A percentile compares a stretch with the other conserved stretches of the same genome.
phyloP scores from a whole-genome alignment of 2,329 filamentous ascomycete species.

The Paramyrothecium sp. region DNA sequence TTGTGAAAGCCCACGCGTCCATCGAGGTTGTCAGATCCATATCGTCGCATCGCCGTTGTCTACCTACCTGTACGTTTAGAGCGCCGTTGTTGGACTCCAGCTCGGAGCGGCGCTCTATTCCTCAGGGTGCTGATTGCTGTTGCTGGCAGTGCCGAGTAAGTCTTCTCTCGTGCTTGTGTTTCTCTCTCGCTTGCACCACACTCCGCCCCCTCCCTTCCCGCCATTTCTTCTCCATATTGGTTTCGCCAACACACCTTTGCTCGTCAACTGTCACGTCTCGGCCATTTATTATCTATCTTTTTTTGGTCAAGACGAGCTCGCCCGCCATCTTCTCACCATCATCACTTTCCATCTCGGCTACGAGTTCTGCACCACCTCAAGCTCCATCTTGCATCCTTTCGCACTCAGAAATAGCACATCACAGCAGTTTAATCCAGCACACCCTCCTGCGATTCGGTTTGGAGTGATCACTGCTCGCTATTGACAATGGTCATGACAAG shows the following conservation, averaged over 20 bases:
- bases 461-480: background rate
- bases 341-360: background rate
- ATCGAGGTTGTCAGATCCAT: conserved; percentile 1
- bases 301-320: background rate
- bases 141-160: conserved; percentile 26
- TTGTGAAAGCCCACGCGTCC: too few species aligned
- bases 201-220: conserved; percentile 2
- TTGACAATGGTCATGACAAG: conserved; percentile 23
- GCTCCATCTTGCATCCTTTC: background rate
- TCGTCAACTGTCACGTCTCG: background rate
- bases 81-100: background rate
- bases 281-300: background rate
- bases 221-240: background rate
- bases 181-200: conserved; percentile 1
- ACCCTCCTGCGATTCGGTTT: background rate
- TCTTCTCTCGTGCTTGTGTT: conserved; percentile 9
- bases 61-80: background rate
- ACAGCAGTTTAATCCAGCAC: background rate
- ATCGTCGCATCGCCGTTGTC: background rate
- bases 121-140: conserved; percentile 27
- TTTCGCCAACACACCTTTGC: conserved; percentile 2
- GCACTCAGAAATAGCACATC: background rate
- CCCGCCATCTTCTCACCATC: background rate
- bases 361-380: background rate
- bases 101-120: too few species aligned